Conservation (phyloP, 1,284 basidiomycete genomes). For the Naganishia sp. region DNA sequence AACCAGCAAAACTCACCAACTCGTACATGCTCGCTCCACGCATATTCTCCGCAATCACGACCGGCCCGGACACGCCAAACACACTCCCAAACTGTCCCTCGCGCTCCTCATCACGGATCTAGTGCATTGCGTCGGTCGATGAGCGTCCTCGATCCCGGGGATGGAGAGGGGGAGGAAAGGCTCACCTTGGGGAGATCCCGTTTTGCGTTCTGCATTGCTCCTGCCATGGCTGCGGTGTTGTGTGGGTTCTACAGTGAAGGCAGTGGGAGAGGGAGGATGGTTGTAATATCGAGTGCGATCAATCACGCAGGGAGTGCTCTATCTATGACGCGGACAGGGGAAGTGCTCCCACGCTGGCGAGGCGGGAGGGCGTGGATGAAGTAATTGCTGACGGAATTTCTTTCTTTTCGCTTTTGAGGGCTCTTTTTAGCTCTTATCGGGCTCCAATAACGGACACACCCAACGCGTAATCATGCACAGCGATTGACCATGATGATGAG, state of each 20-base stretch:
- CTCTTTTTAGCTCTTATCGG: not conserved
- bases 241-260: not conserved
- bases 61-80: conserved; percentile 75
- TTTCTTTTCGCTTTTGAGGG: too few species aligned
- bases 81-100: conserved; percentile 75
- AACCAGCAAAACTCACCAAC: conserved; percentile 57
- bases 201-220: conserved; percentile 87
- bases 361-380: too few species aligned
- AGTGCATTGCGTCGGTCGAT: not conserved
- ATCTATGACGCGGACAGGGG: conserved; percentile 1
- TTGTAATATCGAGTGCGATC: too few species aligned
- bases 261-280: not conserved
- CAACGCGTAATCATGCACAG: conserved; percentile 23
- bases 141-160: not conserved
- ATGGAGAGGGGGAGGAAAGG: conserved; percentile 1
- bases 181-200: conserved; percentile 70
- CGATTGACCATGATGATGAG: not conserved
- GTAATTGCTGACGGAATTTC: too few species aligned
- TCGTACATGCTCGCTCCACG: conserved; percentile 95
- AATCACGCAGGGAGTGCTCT: too few species aligned
- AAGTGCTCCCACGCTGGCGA: not conserved
- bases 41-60: conserved; percentile 98
- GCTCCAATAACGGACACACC: not conserved
- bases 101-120: conserved; percentile 81
- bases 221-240: conserved; percentile 60